Conservation (phyloP, 768 basidiomycete species). For the Termitomyces bulborhizus region DNA sequence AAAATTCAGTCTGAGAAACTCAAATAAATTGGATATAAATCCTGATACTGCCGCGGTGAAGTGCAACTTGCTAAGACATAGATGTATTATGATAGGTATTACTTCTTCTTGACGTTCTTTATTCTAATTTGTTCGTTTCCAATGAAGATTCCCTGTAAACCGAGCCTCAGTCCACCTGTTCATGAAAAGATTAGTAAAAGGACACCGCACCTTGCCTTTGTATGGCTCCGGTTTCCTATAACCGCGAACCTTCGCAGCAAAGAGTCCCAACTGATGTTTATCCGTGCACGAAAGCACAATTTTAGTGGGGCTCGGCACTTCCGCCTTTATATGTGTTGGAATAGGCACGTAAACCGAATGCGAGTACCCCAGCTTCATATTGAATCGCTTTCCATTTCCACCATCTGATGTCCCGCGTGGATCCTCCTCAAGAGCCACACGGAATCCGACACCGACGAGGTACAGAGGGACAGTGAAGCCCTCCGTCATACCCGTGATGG, state of each 20-base stretch:
- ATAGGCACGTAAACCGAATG: conserved; percentile 82
- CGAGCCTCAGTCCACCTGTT: not conserved
- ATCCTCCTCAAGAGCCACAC: conserved; percentile 80
- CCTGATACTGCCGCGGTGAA: too few relatives aligned
- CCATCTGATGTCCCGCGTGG: conserved; percentile 55
- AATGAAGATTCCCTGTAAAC: conserved; percentile 79
- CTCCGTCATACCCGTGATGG: conserved; percentile 82
- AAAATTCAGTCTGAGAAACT: not conserved
- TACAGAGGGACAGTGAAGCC: conserved; percentile 81
- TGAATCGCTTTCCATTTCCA: conserved; percentile 61
- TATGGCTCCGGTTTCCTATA: conserved; percentile 94
- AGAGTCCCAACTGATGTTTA: conserved; percentile 83
- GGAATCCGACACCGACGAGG: conserved; percentile 93
- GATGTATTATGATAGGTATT: conserved; percentile 24
- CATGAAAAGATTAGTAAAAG: not conserved
- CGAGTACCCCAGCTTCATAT: conserved; percentile 90
- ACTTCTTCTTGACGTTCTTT: conserved; percentile 95
- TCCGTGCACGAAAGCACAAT: conserved; percentile 79
- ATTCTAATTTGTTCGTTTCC: conserved; percentile 90
- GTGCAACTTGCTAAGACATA: not conserved
- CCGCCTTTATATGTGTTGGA: conserved; percentile 73
- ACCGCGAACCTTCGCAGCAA: conserved; percentile 79
- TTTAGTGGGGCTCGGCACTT: conserved; percentile 79
- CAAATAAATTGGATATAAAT: not conserved
- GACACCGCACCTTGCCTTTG: conserved; percentile 82